Evolutionary conservation across 805 yeast genomes (phyloP).

Genomic region (Schwanniomyces yamadae): DNA sequence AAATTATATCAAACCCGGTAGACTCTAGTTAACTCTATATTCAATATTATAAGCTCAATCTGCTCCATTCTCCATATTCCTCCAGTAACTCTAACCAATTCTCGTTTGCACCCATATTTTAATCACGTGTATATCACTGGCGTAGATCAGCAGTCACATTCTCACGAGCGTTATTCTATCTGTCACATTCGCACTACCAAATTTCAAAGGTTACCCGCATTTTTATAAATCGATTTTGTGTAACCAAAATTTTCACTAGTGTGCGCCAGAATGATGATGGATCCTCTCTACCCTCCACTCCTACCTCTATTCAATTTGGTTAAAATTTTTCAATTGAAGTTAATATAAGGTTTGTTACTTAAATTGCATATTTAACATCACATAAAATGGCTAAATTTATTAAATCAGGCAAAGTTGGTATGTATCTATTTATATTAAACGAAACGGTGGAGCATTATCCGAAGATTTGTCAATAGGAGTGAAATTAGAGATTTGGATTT

Average conservation of each 20-base stretch:
- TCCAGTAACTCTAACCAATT: no score
- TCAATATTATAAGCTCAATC: no score
- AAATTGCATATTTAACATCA: slow-evolving; percentile 18
- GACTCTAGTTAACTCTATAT: no score
- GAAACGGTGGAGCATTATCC: no score
- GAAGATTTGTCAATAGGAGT: no score
- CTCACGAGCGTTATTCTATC: slow-evolving; percentile 2
- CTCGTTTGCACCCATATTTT: no score
- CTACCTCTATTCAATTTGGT: slow-evolving; percentile 2
- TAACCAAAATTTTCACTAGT: slow-evolving; percentile 8
- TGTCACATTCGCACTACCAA: neutral
- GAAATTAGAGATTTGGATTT: no score
- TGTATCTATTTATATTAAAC: slow-evolving; percentile 50
- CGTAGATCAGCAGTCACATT: slow-evolving; percentile 4
- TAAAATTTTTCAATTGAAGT: slow-evolving; percentile 10
- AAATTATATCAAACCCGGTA: no score
- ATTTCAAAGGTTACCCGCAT: slow-evolving; percentile 8
- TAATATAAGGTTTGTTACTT: neutral
- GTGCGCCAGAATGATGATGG: slow-evolving; percentile 5
- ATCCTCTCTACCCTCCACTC: slow-evolving; percentile 3
- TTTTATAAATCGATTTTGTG: slow-evolving; percentile 6
- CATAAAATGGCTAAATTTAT: slow-evolving; percentile 94
- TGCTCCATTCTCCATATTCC: no score
- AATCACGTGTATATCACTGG: slow-evolving; percentile 2
- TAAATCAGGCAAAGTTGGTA: slow-evolving; percentile 99